A percentile compares a stretch with the other conserved stretches of the same genome.
Conservation (phyloP, 2,329 filamentous ascomycete species). For the Aureobasidium pullulans region DNA sequence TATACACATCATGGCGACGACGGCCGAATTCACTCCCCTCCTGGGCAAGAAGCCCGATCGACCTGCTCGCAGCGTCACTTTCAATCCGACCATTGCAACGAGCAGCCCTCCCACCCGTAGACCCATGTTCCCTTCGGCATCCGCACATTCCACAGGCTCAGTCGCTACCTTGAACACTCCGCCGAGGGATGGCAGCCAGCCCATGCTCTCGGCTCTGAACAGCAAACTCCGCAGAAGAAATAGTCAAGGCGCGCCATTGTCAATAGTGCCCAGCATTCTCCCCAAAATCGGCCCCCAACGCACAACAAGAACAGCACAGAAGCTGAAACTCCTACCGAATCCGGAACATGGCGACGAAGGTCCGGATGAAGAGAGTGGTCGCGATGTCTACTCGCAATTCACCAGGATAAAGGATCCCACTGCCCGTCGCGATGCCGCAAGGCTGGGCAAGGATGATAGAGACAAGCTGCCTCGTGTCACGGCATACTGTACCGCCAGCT, state of each 20-base stretch:
- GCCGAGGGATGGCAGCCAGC: constrained; percentile 37
- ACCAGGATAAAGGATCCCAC: constrained; percentile 96
- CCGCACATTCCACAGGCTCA: constrained; percentile 23
- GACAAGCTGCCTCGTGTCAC: constrained; percentile 83
- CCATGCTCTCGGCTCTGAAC: constrained; percentile 73
- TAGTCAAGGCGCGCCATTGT: constrained; percentile 61
- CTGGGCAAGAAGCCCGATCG: constrained; percentile 22
- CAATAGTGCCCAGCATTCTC: constrained; percentile 32
- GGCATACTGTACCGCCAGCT: constrained; percentile 90
- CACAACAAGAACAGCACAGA: constrained; percentile 92
- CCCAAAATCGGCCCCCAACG: constrained; percentile 85
- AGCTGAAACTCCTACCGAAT: constrained; percentile 92
- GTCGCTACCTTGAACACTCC: constrained; percentile 31
- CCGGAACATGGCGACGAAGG: constrained; percentile 73
- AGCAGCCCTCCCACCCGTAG: constrained; percentile 33
- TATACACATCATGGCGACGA: constrained; percentile 13
- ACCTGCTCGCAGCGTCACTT: constrained; percentile 61
- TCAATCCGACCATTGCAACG: constrained; percentile 56
- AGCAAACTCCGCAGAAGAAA: constrained; percentile 81
- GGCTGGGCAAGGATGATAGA: constrained; percentile 87
- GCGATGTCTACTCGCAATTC: constrained; percentile 96
- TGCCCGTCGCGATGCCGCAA: constrained; percentile 81
- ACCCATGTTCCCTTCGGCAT: constrained; percentile 28
- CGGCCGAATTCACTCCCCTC: constrained; percentile 14
- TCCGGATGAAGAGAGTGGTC: constrained; percentile 78